These are phyloP conservation scores for Rhododendron williamsianum DNA, from an alignment of 148 eudicot genomes.

Conservation along the genomic window DNA sequence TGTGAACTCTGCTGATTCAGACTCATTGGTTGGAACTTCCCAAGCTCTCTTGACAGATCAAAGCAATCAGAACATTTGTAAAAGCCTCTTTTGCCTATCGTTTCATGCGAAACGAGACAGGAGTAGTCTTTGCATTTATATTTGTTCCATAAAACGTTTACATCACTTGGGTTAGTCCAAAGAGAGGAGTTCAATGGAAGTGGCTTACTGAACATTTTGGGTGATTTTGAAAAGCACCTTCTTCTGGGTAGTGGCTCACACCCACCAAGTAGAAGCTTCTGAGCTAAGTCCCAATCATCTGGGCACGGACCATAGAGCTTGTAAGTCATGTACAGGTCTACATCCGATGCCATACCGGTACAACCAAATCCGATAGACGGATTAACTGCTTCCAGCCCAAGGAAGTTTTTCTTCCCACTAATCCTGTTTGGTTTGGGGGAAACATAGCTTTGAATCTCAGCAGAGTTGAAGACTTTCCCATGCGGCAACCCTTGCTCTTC, in stretches of 20 bases:
- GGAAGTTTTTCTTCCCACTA: constrained; percentile 23
- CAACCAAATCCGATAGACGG: constrained; percentile 19
- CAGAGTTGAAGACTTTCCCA: constrained; percentile 9
- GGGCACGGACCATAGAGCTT: constrained; percentile 15
- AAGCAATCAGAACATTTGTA: constrained; percentile 23
- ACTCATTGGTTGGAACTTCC: constrained; percentile 8
- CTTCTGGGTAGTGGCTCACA: constrained; percentile 31
- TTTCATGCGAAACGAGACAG: constrained; percentile 12
- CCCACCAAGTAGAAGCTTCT: constrained; percentile 23
- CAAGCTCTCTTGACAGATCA: constrained; percentile 17
- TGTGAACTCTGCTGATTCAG: constrained; percentile 12
- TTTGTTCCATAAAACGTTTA: constrained; percentile 16
- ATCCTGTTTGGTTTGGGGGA: constrained; percentile 21
- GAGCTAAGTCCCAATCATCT: constrained; percentile 30
- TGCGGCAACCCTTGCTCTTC: not conserved
- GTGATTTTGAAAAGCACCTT: constrained; percentile 27
- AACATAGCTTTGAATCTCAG: constrained; percentile 13
- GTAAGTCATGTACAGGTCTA: constrained; percentile 20
- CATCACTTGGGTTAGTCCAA: constrained; percentile 19
- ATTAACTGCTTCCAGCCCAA: constrained; percentile 16
- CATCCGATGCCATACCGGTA: constrained; percentile 2
- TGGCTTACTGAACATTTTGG: constrained; percentile 11
- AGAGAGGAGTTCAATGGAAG: constrained; percentile 14
- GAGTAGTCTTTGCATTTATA: constrained; percentile 19
- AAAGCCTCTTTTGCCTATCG: constrained; percentile 13